Evolutionary conservation across 306 rosid genomes (phyloP), one percentile per base, ranked within the genome.

Genomic region (Clitoria ternatea): DNA sequence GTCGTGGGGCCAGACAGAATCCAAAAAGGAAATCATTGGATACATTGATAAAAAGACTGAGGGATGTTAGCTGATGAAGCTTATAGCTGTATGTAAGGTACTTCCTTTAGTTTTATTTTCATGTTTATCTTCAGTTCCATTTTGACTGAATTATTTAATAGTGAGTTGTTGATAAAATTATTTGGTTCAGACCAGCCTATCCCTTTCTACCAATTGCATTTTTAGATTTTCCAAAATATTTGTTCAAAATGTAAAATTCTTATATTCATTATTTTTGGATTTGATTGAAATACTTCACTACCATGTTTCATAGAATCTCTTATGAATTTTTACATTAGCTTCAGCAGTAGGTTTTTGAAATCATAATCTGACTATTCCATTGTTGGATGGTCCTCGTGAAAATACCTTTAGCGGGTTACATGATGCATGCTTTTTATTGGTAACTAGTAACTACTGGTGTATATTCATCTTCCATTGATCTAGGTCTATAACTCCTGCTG

Each of bases 11-110:
- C 53, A 89, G 90, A 83, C 99, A 89, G 85, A 95, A 91, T 73
- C 97, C 99, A 0, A 91, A 91, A 80, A 91, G 82, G 95, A 95
- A 95, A 81, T 95, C 99, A 20, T 65, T 88, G 83, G 96, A 84
- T 74, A 48, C 66, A 19, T 79, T 95, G 87, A 91, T 95, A 74
- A 95, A 86, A 82, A 87, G 97, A 82, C 96, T 95, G 42, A 95
- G 56, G 87, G 99, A 95, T 24, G 92, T 74, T 81, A 91, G 91
- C 82, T 95, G 82, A 88, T 82, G 55, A 70, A 62, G 75, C 71
- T 55, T 13, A 27, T 52, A 54, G 70, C 59, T 84, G 86, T 83
- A 81, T 57, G 88, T 87, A 79, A 78, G 84, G 66, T 80, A 81
- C 66, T 72, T 75, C 61, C 50, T 66, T 83, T 72, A 75, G 20